These are phyloP conservation scores for Clathrus columnatus DNA, from an alignment of 768 basidiomycete genomes.

Conservation along the genomic window DNA sequence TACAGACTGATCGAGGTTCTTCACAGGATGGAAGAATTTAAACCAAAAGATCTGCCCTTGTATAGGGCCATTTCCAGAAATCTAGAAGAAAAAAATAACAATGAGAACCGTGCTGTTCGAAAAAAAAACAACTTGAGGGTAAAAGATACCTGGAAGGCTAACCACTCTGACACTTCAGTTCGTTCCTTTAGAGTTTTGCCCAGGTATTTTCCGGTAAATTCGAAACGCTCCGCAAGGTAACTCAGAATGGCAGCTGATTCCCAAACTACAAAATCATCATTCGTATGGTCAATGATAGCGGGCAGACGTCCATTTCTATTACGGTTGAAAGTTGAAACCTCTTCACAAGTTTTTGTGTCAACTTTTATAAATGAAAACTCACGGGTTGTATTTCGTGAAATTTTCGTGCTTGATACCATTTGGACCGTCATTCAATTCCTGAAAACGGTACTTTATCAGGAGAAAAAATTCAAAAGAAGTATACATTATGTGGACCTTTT, in stretches of 20 bases:
- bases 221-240: slow-evolving; percentile 76
- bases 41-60: slow-evolving; percentile 12
- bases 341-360: too few relatives aligned
- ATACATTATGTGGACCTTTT: too few relatives aligned
- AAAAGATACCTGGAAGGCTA: neutral
- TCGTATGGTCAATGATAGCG: slow-evolving; percentile 49
- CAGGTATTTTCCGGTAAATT: slow-evolving; percentile 56
- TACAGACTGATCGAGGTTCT: slow-evolving; percentile 12
- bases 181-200: neutral
- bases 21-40: slow-evolving; percentile 9
- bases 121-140: neutral
- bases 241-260: slow-evolving; percentile 76
- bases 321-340: too few relatives aligned
- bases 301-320: slow-evolving; percentile 59
- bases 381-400: too few relatives aligned
- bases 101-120: neutral
- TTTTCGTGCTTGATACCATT: too few relatives aligned
- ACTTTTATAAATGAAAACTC: too few relatives aligned
- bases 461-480: too few relatives aligned
- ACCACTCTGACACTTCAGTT: neutral
- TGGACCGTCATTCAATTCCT: too few relatives aligned
- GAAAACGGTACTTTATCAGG: too few relatives aligned
- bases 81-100: neutral
- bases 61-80: neutral
- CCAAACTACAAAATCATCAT: slow-evolving; percentile 54